These are phyloP conservation scores for Aphanomyces astaci DNA, from an alignment of 352 stramenopile species.

Conservation along the genomic window DNA sequence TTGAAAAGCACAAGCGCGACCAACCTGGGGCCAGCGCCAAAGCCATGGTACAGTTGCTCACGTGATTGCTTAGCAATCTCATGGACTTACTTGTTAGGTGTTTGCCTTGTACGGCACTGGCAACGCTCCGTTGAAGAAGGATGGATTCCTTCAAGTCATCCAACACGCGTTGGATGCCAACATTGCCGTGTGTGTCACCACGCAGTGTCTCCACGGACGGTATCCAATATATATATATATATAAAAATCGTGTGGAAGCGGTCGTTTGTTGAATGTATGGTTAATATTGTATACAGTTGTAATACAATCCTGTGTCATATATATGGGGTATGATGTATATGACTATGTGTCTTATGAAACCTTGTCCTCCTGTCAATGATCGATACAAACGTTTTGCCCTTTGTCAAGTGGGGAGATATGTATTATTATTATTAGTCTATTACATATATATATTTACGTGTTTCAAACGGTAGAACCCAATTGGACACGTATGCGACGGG, in stretches of 20 bases:
- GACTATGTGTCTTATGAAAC: too few relatives aligned
- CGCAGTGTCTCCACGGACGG: constrained; percentile 90
- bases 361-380: too few relatives aligned
- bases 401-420: too few relatives aligned
- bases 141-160: constrained; percentile 84
- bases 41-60: too few relatives aligned
- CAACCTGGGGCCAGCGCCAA: constrained; percentile 42
- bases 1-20: constrained; percentile 28
- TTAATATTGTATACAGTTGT: too few relatives aligned
- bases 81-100: too few relatives aligned
- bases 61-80: too few relatives aligned
- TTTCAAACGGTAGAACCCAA: constrained; percentile 63
- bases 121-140: constrained; percentile 87
- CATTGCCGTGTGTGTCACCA: constrained; percentile 90
- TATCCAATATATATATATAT: background rate
- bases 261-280: background rate
- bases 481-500: constrained; percentile 92
- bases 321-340: too few relatives aligned
- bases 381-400: too few relatives aligned
- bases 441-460: too few relatives aligned
- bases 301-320: too few relatives aligned
- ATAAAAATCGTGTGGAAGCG: background rate
- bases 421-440: too few relatives aligned
- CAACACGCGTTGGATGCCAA: constrained; percentile 56
- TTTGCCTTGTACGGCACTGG: constrained; percentile 95